Evolutionary conservation across 495 filamentous ascomycete genomes (phyloP), one percentile per base, ranked within the genome.

Genomic region (Clohesyomyces aquaticus): DNA sequence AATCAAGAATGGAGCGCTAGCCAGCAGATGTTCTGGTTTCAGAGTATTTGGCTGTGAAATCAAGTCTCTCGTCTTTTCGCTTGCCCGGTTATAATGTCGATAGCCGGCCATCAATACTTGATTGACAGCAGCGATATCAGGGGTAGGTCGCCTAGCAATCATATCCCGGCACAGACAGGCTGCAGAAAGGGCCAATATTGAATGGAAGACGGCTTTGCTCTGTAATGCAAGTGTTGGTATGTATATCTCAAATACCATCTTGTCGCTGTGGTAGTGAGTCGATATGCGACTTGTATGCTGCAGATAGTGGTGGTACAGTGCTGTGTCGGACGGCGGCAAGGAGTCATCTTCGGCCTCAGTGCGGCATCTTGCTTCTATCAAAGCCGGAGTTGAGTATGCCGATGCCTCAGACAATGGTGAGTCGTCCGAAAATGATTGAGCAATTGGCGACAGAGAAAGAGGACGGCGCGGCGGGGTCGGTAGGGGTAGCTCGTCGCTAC

Each of bases 71-170:
- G 54, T 61, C 19, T 54, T 10, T 28, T 61, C 57, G 47, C 57
- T 61, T 22, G 57, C 57, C 46, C 32, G 19, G 54, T 52, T 61
- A 46, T 35, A 61, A 22, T 6, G 57, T 9, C 57, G 57, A 61
- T 61, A 61, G 4, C 57, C 57, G 29, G 57, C 54, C 57, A 61
- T 61, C 57, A 61, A 61, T 11, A 42, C 26, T 11, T 61, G 19
- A 35, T 19, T 61, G 23, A 61, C 26, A 16, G 47, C 57, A 61
- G 35, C 29, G 6, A 54, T 2, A 18, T 38, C 25, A 10, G 57
- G 57, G 19, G 57, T 22, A 61, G 57, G 45, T 35, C 54, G 10
- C 54, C 54, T 29, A 38, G 9, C 25, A 4, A 61, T 61, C 57
- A 61, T 61, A 25, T 61, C 57, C 9, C 57, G 35, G 16, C 57